Evolutionary conservation across 1,139 yeast species (phyloP), one percentile per base, ranked within the genome.

Genomic region (Candida tetrigidarum): DNA sequence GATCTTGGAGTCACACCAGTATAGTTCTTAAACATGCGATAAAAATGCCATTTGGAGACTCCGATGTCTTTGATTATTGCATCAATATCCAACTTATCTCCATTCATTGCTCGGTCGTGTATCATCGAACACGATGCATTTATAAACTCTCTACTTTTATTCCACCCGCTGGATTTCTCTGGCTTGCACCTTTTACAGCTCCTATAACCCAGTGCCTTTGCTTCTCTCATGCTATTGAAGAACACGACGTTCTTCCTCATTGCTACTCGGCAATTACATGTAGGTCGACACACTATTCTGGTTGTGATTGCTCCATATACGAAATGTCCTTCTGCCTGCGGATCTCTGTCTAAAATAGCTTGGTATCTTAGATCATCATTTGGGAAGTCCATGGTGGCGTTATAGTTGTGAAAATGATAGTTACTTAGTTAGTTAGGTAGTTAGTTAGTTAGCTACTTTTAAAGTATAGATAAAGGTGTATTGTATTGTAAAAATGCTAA

Each of bases 21-120:
- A 40, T 59, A 60, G 35, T 52, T 50, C 33, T 60, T 58, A 47
- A 62, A 62, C 14, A 56, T 49, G 6, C 66, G 48, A 42, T 55
- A 59, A 39, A 60, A 56, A 41, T 62, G 63, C 64, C 65, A 61
- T 43, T 58, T 57, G 3, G 66, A 58, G 16, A 59, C 49, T 1
- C 57, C 54, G 25, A 62, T 43, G 14, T 49, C 47, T 15, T 22
- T 32, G 3, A 45, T 37, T 8, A 52, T 38, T 10, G 14, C 25
- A 23, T 45, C 47, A 9, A 46, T 43, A 40, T 48, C 44, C 11
- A 49, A 37, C 25, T 39, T 39, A 7, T 34, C 26, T 12, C 42
- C 45, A 16, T 18, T 37, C 16, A 29, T 25, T 12, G 54, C 51
- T 32, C 32, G 12, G 10, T 37, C 12, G 30, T 30, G 30, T 11